These are phyloP conservation scores for Elsinoe fawcettii DNA, from an alignment of 2,329 filamentous ascomycete genomes.

Conservation along the genomic window DNA sequence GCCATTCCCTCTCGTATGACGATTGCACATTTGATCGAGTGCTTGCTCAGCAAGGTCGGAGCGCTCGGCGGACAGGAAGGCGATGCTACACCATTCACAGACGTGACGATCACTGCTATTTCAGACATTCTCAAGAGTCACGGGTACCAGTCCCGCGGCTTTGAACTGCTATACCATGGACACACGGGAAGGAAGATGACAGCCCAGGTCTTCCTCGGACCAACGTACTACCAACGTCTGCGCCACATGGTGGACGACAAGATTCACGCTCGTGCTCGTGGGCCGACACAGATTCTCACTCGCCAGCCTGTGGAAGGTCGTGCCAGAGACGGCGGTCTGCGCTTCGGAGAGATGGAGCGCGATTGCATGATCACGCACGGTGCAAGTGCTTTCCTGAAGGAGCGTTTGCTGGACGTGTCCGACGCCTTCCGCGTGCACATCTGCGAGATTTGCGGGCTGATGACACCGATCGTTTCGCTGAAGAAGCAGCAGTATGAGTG, in stretches of 20 bases:
- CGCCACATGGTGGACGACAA: slow-evolving; percentile 99
- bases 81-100: slow-evolving; percentile 95
- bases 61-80: slow-evolving; percentile 91
- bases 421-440: slow-evolving; percentile 97
- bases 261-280: slow-evolving; percentile 96
- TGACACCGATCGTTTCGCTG: slow-evolving; percentile 90
- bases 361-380: slow-evolving; percentile 99
- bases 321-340: slow-evolving; percentile 92
- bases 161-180: slow-evolving; percentile 98
- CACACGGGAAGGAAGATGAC: slow-evolving; percentile 91
- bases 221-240: slow-evolving; percentile 97
- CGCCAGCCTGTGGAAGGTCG: slow-evolving; percentile 96
- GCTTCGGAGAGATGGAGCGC: slow-evolving; percentile 99
- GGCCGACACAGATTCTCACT: slow-evolving; percentile 94
- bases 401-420: slow-evolving; percentile 92
- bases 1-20: slow-evolving; percentile 99
- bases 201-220: slow-evolving; percentile 91
- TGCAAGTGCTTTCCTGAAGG: slow-evolving; percentile 92
- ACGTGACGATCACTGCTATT: slow-evolving; percentile 90
- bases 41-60: slow-evolving; percentile 90
- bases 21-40: slow-evolving; percentile 99
- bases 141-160: slow-evolving; percentile 93
- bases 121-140: slow-evolving; percentile 78
- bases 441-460: slow-evolving; percentile 96
- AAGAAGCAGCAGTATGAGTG: slow-evolving; percentile 96